Percentiles rank a stretch among this genome's conserved stretches.
phyloP scores from a whole-genome alignment of 108 stramenopile genomes.

The Thalassiosira profunda region DNA sequence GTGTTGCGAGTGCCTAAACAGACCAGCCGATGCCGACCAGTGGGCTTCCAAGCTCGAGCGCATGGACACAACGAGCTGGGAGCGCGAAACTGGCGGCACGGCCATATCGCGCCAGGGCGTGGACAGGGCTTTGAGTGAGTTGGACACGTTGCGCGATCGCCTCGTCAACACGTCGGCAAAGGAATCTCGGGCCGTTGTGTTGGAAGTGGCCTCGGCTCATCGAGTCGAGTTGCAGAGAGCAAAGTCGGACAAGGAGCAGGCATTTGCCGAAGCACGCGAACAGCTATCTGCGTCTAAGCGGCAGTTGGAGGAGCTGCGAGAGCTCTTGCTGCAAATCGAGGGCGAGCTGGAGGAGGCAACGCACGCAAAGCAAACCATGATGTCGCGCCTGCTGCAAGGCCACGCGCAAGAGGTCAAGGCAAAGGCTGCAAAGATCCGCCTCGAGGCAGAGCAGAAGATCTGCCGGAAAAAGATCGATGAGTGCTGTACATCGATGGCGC shows the following conservation, averaged over 20 bases:
- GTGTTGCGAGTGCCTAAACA: slow-evolving; percentile 33
- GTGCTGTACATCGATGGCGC: not conserved
- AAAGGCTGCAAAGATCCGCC: slow-evolving; percentile 49
- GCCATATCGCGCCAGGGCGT: slow-evolving; percentile 7
- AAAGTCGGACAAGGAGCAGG: slow-evolving; percentile 8
- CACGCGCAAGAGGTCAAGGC: slow-evolving; percentile 60
- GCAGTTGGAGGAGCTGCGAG: slow-evolving; percentile 5
- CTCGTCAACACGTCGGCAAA: slow-evolving; percentile 34
- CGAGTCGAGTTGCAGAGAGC: slow-evolving; percentile 1
- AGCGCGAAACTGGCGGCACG: slow-evolving; percentile 3
- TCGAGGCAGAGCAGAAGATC: slow-evolving; percentile 42
- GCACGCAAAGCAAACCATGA: slow-evolving; percentile 55
- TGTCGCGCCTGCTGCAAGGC: slow-evolving; percentile 58
- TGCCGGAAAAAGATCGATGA: slow-evolving; percentile 23
- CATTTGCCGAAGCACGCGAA: slow-evolving; percentile 5
- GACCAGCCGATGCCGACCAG: slow-evolving; percentile 5
- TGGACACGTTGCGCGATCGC: slow-evolving; percentile 20
- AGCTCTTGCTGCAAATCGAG: slow-evolving; percentile 31
- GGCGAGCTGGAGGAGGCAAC: slow-evolving; percentile 51
- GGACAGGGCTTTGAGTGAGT: slow-evolving; percentile 7
- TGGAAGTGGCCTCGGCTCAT: slow-evolving; percentile 15
- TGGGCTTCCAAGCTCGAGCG: slow-evolving; percentile 15
- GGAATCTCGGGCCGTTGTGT: slow-evolving; percentile 13
- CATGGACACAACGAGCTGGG: slow-evolving; percentile 10
- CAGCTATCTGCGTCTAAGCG: slow-evolving; percentile 1